Evolutionary conservation across 2,329 filamentous ascomycete species (phyloP), one percentile per base, ranked within the genome.

Genomic region (Tolypocladium tundrense): DNA sequence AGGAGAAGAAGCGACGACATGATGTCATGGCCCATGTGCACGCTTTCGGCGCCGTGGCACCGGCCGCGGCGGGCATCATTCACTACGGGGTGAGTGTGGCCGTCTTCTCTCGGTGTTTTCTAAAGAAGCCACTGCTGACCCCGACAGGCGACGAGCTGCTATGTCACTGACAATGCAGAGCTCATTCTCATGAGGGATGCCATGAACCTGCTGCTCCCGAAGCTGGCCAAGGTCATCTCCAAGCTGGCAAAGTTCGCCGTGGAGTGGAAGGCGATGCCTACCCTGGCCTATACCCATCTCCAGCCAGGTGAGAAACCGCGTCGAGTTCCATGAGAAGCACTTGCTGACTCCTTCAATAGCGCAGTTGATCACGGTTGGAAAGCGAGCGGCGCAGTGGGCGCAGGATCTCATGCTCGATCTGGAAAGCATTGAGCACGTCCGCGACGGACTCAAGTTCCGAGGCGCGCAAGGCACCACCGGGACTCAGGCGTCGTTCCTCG

Each of bases 1-100:
- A 96, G 76, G 91, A 95, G 75, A 91, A 86, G 76, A 76, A 74
- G 35, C 77, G 87, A 50, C 76, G 88, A 55, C 86, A 91, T 63
- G 75, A 79, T 64, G 80, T 83, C 63, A 87, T 86, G 84, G 83
- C 83, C 63, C 85, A 88, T 67, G 87, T 93, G 53, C 84, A 91
- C 64, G 86, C 88, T 16, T 93, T 87, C 70, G 90, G 88, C 4
- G 73, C 81, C 63, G 85, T 81, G 60, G 88, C 88, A 4, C 90
- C 90, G 1, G 87, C 83, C 40, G 90, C 90, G 11, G 89, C 88
- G 16, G 89, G 89, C 40, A 88, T 94, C 65, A 93, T 96, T 60
- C 91, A 96, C 71, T 85, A 81, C 71, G 88, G 87, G 31, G 58
- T 55, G 37, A 52, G 43, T 24, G 3, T 50, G 11, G 11, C 53